Evolutionary conservation across 2,329 filamentous ascomycete species (phyloP).

Genomic region (Aureobasidium melanogenum): DNA sequence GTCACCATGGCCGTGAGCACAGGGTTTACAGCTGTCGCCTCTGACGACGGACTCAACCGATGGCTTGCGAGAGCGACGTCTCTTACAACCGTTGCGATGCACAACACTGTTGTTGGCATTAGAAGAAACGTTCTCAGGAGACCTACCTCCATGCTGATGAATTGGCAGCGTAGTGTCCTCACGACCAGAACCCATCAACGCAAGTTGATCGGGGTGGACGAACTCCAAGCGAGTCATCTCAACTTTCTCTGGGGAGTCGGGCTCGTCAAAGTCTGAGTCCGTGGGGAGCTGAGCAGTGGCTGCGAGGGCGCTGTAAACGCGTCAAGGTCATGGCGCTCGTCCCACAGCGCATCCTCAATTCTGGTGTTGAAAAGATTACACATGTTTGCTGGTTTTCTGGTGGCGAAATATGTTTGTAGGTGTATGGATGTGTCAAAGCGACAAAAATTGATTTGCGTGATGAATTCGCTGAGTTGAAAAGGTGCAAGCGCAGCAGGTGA

Average conservation of each 20-base stretch:
- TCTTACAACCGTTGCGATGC: neutral
- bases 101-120: neutral
- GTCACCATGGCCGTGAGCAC: neutral
- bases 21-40: neutral
- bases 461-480: no score
- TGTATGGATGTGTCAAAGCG: no score
- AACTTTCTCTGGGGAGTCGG: neutral
- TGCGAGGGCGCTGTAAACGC: neutral
- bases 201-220: neutral
- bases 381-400: neutral
- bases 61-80: neutral
- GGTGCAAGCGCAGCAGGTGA: no score
- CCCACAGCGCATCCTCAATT: neutral
- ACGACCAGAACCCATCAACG: neutral
- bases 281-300: neutral
- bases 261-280: neutral
- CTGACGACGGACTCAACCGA: neutral
- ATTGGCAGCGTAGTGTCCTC: neutral
- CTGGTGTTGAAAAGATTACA: neutral
- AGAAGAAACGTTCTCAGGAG: neutral
- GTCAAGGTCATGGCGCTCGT: neutral
- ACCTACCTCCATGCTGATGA: neutral
- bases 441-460: no score
- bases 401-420: no score
- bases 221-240: neutral